Evolutionary conservation across 2,329 filamentous ascomycete species (phyloP).

Genomic region (Pseudocercospora macadamiae): DNA sequence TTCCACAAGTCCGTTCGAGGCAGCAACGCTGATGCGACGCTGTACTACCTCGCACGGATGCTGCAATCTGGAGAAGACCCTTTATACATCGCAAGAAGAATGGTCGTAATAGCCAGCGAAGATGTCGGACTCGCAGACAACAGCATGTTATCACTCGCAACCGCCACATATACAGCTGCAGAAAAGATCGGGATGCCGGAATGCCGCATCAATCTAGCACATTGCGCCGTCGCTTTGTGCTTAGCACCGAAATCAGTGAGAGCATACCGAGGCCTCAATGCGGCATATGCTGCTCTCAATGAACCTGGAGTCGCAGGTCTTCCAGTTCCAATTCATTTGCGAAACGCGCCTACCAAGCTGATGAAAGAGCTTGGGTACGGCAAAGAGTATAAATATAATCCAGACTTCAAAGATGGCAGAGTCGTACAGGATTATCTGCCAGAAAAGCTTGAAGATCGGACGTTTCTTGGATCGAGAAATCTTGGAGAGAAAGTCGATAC

Average conservation of each 20-base stretch:
- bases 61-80: conserved; percentile 93
- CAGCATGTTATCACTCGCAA: conserved; percentile 78
- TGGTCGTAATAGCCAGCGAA: conserved; percentile 93
- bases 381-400: conserved; percentile 94
- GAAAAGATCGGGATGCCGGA: conserved; percentile 96
- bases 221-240: conserved; percentile 79
- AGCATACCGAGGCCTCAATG: conserved; percentile 79
- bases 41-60: conserved; percentile 97
- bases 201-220: conserved; percentile 86
- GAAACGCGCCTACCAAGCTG: conserved; percentile 87
- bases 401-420: conserved; percentile 78
- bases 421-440: conserved; percentile 93
- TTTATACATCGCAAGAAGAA: conserved; percentile 85
- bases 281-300: conserved; percentile 74
- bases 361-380: conserved; percentile 95
- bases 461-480: conserved; percentile 78
- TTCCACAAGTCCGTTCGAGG: conserved; percentile 96
- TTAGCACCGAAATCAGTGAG: conserved; percentile 84
- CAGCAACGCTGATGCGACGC: conserved; percentile 78
- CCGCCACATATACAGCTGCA: conserved; percentile 80
- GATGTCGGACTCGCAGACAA: conserved; percentile 92
- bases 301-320: conserved; percentile 83
- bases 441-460: conserved; percentile 67
- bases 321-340: conserved; percentile 81
- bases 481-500: conserved; percentile 78